Evolutionary conservation across 2,329 filamentous ascomycete species (phyloP).

Genomic region (Ceratocystis eucalypticola): DNA sequence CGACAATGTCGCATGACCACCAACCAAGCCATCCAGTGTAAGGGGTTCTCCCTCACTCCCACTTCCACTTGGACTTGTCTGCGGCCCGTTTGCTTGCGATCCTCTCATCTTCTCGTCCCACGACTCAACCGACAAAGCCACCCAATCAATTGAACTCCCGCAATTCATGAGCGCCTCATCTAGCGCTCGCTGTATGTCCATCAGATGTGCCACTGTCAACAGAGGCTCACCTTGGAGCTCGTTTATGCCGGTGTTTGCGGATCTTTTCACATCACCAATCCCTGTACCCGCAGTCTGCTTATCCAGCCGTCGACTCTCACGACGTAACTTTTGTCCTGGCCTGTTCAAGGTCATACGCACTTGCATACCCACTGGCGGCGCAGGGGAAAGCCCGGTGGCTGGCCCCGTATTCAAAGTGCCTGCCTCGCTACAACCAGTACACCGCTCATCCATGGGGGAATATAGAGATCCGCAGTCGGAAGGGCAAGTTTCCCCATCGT

Average conservation of each 20-base stretch:
- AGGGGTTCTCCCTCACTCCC: background rate
- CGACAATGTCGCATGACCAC: background rate
- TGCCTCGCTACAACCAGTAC: background rate
- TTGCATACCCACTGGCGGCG: background rate
- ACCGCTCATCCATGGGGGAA: background rate
- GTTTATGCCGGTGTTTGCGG: background rate
- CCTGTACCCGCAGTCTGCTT: background rate
- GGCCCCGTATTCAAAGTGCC: background rate
- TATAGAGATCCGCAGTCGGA: background rate
- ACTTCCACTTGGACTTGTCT: background rate
- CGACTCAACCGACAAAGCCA: background rate
- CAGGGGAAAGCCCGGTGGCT: background rate
- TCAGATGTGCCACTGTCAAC: background rate
- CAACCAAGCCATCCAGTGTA: background rate
- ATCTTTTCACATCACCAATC: too few species aligned
- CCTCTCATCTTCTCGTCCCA: background rate
- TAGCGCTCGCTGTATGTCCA: background rate
- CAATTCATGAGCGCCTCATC: slow-evolving; percentile 2
- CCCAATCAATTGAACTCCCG: background rate
- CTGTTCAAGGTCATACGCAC: background rate
- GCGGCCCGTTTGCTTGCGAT: too few species aligned
- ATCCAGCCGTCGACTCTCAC: background rate
- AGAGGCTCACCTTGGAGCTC: background rate
- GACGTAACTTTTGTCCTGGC: background rate
- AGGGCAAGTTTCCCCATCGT: too few species aligned